Base-by-base conservation (phyloP, 352 stramenopile species). In the Phytophthora palmivora region DNA sequence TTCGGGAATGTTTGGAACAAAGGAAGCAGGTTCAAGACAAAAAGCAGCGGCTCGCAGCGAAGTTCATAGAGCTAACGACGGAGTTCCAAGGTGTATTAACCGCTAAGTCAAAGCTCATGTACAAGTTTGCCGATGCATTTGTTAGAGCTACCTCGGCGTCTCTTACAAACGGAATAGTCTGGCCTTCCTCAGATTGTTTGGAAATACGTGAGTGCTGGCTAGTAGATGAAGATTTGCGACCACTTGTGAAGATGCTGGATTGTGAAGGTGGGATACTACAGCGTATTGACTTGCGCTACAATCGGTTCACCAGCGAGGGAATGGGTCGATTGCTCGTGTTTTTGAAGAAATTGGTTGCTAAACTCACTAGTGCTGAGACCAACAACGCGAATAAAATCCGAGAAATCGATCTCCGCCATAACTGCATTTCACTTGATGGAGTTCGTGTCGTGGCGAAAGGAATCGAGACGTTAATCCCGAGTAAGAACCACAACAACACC, bases 371-470 rank as follows among this genome's bases (percentile, higher is more conserved):
- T 14, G 10, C 10, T 37, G 44, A 36, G 24, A 33, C 28, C 7
- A 43, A 36, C 14, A 22, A 14, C 16, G 37, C 5, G 0, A 44
- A 19, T 3, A 43, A 47, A 6, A 50, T 89, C 9, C 52, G 61
- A 21, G 74, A 91, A 48, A 37, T 94, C 6, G 78, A 91, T 57
- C 57, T 94, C 14, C 82, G 83, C 18, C 66, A 78, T n/a, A 94
- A 94, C 41, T 89, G 67, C 55, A 71, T 94, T 46, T 86, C 81
- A 14, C 67, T 89, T 2, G 81, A 91, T 46, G 82, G 82, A 9
- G 62, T 92, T 16, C 82, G 85, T 14, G 45, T 52, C 3, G 62
- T 94, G 7, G 85, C 82, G 0, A 85, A 42, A 36, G 65, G 63
- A 1, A 49, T 94, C 0, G 78, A 92, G 50, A 53, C 39, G 11